Evolutionary conservation across 2,329 filamentous ascomycete species (phyloP), one percentile per base, ranked within the genome.

Genomic region (Decorospora gaudefroyi): DNA sequence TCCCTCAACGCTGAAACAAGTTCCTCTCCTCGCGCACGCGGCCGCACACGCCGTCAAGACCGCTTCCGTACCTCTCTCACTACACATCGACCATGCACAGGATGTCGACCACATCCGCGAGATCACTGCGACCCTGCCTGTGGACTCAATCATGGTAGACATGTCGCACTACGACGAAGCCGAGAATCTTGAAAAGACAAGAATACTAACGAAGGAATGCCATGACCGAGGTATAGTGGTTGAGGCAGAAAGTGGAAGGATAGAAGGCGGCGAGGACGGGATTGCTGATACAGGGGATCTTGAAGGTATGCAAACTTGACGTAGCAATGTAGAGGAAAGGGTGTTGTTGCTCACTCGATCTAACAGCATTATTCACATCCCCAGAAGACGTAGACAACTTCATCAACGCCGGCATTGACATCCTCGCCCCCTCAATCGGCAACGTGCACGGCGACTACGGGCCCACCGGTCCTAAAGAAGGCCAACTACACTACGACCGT

Each of bases 361-460:
- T 15, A 5, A 10, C 21, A 66, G 63, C 64, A 10, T 55, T 84
- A 42, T 72, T 88, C 59, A 89, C 86, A 0, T 87, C 83, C 0
- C 77, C 81, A 0, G 81, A 85, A 56, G 81, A 89, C 67, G 84
- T 83, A 6, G 76, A 83, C 49, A 82, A 86, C 60, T 89, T 90
- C 61, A 77, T 88, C 6, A 76, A 74, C 1, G 86, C 84, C 6
- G 85, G 84, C 0, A 83, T 90, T 59, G 83, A 89, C 57, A 85
- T 85, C 69, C 72, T 90, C 21, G 86, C 87, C 0, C 86, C 86
- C 0, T 85, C 84, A 0, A 86, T 89, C 67, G 86, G 86, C 5
- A 90, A 89, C 57, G 79, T 89, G 21, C 86, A 90, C 69, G 86
- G 86, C 31, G 80, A 84, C 59, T 90, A 90, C 67, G 85, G 85